A percentile compares a stretch with the other conserved stretches of the same genome.
Conservation (phyloP, 176 grass and related monocot species). For the Oryza rufipogon region DNA sequence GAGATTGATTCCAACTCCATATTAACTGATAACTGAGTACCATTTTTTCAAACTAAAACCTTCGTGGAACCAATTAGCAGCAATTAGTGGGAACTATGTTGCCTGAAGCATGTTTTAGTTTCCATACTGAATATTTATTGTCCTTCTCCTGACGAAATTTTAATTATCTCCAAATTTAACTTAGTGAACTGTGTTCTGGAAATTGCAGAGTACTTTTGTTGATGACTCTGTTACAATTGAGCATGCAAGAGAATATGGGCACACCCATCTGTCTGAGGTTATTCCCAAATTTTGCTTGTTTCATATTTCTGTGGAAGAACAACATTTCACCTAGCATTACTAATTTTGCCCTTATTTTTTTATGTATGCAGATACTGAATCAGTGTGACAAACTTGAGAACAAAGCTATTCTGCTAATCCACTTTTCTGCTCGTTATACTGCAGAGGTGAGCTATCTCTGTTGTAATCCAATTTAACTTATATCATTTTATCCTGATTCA, state of each 20-base stretch:
- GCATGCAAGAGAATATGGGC: slow-evolving; percentile 83
- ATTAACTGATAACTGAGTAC: background rate
- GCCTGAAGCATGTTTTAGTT: background rate
- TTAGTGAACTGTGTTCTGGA: slow-evolving; percentile 1
- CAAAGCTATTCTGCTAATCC: slow-evolving; percentile 87
- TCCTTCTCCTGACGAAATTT: background rate
- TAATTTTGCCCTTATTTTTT: slow-evolving; percentile 17
- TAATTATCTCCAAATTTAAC: background rate
- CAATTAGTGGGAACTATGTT: slow-evolving; percentile 10
- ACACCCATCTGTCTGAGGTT: slow-evolving; percentile 89
- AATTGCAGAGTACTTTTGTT: slow-evolving; percentile 83
- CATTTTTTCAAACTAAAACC: background rate
- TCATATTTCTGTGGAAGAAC: background rate
- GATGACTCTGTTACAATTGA: slow-evolving; percentile 71
- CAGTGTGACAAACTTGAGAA: slow-evolving; percentile 69
- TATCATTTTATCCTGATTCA: background rate
- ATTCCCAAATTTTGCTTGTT: slow-evolving; percentile 23
- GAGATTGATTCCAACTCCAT: background rate
- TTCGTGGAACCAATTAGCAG: background rate
- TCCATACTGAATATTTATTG: background rate
- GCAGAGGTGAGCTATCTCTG: slow-evolving; percentile 56
- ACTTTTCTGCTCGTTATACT: slow-evolving; percentile 86
- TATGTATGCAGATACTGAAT: slow-evolving; percentile 55
- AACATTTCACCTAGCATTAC: background rate
- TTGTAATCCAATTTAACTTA: background rate